Conservation (phyloP, 441 rosid species). For the Populus hybrid region DNA sequence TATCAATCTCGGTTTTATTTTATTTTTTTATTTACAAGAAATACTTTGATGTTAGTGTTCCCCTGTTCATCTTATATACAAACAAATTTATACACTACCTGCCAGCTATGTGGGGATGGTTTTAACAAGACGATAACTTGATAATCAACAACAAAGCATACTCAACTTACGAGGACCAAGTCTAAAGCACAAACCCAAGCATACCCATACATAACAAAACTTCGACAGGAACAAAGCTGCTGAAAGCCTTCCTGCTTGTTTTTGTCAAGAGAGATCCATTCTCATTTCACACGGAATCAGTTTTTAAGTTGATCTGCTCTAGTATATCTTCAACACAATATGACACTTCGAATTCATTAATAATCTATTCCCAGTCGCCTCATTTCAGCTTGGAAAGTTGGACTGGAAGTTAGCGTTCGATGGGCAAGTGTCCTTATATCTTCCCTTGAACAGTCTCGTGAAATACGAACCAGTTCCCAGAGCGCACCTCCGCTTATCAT, state of each 20-base stretch:
- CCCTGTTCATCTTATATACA: slow-evolving; percentile 24
- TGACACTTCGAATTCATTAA: slow-evolving; percentile 21
- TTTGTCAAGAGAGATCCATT: neutral
- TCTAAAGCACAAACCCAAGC: slow-evolving; percentile 4
- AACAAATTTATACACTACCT: slow-evolving; percentile 16
- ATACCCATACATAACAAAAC: slow-evolving; percentile 17
- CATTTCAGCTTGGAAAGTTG: slow-evolving; percentile 64
- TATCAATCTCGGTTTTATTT: too few relatives aligned
- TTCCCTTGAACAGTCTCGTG: slow-evolving; percentile 87
- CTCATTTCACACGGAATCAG: slow-evolving; percentile 1
- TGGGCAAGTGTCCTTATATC: slow-evolving; percentile 88
- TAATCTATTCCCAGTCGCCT: slow-evolving; percentile 59
- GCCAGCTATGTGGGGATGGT: slow-evolving; percentile 12
- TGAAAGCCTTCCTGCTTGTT: slow-evolving; percentile 15
- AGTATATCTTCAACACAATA: neutral
- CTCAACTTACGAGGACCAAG: neutral
- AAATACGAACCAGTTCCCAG: slow-evolving; percentile 89
- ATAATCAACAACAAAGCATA: slow-evolving; percentile 9
- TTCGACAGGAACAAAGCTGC: slow-evolving; percentile 15
- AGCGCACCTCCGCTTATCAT: slow-evolving; percentile 92
- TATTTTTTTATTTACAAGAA: slow-evolving; percentile 15
- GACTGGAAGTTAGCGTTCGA: slow-evolving; percentile 69
- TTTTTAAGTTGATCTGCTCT: neutral
- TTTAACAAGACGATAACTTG: neutral
- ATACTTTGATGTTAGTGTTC: slow-evolving; percentile 11